phyloP scores from a whole-genome alignment of 352 stramenopile species.

The Phytopythium delawarense region DNA sequence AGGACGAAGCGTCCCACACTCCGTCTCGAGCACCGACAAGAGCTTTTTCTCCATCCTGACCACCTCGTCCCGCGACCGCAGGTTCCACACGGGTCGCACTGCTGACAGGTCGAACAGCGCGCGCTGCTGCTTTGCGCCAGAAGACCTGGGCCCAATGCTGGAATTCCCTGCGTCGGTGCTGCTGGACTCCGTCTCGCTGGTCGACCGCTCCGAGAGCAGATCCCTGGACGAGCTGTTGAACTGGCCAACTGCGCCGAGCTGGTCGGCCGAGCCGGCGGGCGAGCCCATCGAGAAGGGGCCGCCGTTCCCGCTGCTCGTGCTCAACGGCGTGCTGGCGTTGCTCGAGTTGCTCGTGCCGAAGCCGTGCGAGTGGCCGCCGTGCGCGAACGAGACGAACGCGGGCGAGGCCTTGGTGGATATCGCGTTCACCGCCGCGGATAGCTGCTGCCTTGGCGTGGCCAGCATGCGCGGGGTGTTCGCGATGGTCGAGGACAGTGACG shows the following conservation, averaged over 20 bases:
- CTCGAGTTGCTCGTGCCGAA: conserved; percentile 2
- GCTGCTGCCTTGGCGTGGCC: conserved; percentile 63
- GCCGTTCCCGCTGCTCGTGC: neutral
- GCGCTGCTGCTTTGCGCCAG: neutral
- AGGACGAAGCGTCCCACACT: conserved; percentile 46
- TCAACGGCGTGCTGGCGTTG: conserved; percentile 3
- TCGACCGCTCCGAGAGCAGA: conserved; percentile 7
- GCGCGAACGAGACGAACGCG: conserved; percentile 55
- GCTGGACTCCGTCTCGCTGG: conserved; percentile 11
- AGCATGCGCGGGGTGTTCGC: conserved; percentile 68
- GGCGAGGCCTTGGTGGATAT: conserved; percentile 74
- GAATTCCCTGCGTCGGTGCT: neutral
- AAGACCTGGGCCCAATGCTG: neutral
- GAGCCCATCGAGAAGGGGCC: neutral
- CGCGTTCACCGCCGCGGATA: conserved; percentile 70
- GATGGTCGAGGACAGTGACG: conserved; percentile 66
- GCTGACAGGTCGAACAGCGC: conserved; percentile 2
- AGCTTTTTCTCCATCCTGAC: conserved; percentile 49
- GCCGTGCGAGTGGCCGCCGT: conserved; percentile 12
- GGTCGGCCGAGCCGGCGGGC: conserved; percentile 1
- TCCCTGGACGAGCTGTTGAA: conserved; percentile 5
- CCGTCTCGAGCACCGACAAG: conserved; percentile 43
- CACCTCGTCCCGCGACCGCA: conserved; percentile 54
- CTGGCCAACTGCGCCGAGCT: neutral
- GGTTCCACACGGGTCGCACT: conserved; percentile 44